These are phyloP conservation scores for Suhomyces ambrosiae DNA, from an alignment of 1,139 yeast species.

Conservation along the genomic window DNA sequence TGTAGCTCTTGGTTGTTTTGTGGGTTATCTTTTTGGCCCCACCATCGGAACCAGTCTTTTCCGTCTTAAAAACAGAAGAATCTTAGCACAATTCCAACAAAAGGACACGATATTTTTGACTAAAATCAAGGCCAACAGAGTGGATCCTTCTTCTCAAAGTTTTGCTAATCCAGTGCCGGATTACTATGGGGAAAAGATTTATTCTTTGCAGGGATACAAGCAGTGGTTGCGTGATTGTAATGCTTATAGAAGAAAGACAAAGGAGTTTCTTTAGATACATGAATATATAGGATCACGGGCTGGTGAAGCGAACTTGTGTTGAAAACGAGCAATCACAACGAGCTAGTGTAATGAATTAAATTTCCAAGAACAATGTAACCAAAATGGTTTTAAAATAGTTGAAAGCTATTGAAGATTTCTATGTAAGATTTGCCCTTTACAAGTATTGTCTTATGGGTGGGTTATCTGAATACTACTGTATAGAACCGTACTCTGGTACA, in stretches of 20 bases:
- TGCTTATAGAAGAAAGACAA: conserved; percentile 83
- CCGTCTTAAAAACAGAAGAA: conserved; percentile 52
- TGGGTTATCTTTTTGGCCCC: conserved; percentile 87
- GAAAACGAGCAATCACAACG: too few species aligned
- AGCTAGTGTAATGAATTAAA: not conserved
- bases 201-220: conserved; percentile 80
- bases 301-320: too few species aligned
- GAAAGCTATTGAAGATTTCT: too few species aligned
- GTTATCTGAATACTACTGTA: too few species aligned
- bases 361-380: too few species aligned
- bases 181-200: conserved; percentile 94
- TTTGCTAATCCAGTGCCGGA: conserved; percentile 96
- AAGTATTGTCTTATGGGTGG: too few species aligned
- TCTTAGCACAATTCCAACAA: conserved; percentile 46
- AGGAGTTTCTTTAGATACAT: conserved; percentile 62
- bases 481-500: too few species aligned
- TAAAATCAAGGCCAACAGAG: conserved; percentile 76
- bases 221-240: conserved; percentile 96
- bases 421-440: too few species aligned
- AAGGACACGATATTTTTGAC: conserved; percentile 76
- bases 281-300: conserved; percentile 2
- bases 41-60: conserved; percentile 73
- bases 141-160: conserved; percentile 91
- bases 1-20: conserved; percentile 66
- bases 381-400: too few species aligned